Conservation (phyloP, 2,329 filamentous ascomycete genomes). For the Diaporthe amygdali region DNA sequence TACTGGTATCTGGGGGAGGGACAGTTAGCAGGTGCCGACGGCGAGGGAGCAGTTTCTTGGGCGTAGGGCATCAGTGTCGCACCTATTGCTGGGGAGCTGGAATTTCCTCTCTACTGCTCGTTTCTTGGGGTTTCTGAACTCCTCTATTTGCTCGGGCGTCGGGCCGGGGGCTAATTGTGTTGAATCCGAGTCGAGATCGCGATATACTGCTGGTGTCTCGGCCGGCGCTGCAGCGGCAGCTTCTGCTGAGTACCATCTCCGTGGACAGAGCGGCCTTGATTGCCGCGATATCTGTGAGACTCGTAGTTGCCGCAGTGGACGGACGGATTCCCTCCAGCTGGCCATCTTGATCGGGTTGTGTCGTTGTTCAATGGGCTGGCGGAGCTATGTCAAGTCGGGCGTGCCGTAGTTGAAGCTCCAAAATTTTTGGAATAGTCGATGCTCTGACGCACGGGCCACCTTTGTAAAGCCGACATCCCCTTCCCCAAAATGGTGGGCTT, state of each 20-base stretch:
- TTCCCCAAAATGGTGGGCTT: not conserved
- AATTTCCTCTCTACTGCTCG: conserved; percentile 40
- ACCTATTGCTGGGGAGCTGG: conserved; percentile 55
- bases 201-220: conserved; percentile 34
- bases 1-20: conserved; percentile 79
- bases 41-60: not conserved
- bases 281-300: conserved; percentile 14
- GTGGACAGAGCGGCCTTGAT: conserved; percentile 37
- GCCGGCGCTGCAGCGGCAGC: conserved; percentile 37
- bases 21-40: conserved; percentile 14
- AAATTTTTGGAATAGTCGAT: conserved; percentile 21
- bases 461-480: not conserved
- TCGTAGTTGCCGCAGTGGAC: conserved; percentile 31
- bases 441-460: conserved; percentile 6
- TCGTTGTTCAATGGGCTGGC: not conserved
- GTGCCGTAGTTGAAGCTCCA: conserved; percentile 20
- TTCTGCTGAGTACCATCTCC: conserved; percentile 54
- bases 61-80: conserved; percentile 27
- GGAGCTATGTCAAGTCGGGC: conserved; percentile 10
- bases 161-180: conserved; percentile 50
- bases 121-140: conserved; percentile 47
- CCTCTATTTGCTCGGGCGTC: conserved; percentile 42
- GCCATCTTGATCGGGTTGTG: conserved; percentile 40
- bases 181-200: conserved; percentile 58
- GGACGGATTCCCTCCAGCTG: conserved; percentile 45